A percentile compares a stretch with the other conserved stretches of the same genome.
phyloP scores from a whole-genome alignment of 441 rosid species.

The Populus hybrid region DNA sequence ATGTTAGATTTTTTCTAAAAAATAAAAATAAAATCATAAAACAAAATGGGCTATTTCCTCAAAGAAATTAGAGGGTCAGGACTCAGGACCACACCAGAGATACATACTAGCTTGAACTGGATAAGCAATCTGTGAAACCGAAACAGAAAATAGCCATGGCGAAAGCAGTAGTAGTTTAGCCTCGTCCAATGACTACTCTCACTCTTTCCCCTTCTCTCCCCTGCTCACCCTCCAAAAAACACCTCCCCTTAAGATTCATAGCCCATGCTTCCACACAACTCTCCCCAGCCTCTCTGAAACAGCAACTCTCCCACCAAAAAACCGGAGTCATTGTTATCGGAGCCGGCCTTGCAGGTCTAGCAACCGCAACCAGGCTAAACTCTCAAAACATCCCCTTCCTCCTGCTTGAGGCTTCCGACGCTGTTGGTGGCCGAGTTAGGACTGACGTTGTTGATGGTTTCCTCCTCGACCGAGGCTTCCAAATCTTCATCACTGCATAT shows the following conservation, averaged over 20 bases:
- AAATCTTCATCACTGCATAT: conserved; percentile 86
- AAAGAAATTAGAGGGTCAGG: no score
- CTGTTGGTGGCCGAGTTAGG: conserved; percentile 83
- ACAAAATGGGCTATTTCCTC: no score
- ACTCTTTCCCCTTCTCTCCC: conserved; percentile 25
- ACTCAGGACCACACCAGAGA: no score
- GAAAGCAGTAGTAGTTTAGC: neutral
- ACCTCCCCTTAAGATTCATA: conserved; percentile 10
- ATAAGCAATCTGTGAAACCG: neutral
- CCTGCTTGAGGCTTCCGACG: conserved; percentile 77
- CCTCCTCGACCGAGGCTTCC: conserved; percentile 88
- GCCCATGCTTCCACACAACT: conserved; percentile 19
- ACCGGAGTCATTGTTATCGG: conserved; percentile 61
- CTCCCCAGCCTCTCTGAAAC: conserved; percentile 18
- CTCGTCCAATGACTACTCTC: conserved; percentile 35
- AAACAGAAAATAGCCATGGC: neutral
- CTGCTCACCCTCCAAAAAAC: neutral
- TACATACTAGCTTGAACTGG: neutral
- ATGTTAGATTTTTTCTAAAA: no score
- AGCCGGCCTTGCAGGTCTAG: conserved; percentile 85
- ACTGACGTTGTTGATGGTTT: conserved; percentile 76
- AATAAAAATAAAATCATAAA: no score
- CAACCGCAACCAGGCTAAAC: conserved; percentile 68
- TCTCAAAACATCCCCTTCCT: conserved; percentile 59
- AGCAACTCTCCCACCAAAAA: conserved; percentile 2